These are phyloP conservation scores for Tulasnella sp. DNA, from an alignment of 768 basidiomycete genomes.

Conservation along the genomic window DNA sequence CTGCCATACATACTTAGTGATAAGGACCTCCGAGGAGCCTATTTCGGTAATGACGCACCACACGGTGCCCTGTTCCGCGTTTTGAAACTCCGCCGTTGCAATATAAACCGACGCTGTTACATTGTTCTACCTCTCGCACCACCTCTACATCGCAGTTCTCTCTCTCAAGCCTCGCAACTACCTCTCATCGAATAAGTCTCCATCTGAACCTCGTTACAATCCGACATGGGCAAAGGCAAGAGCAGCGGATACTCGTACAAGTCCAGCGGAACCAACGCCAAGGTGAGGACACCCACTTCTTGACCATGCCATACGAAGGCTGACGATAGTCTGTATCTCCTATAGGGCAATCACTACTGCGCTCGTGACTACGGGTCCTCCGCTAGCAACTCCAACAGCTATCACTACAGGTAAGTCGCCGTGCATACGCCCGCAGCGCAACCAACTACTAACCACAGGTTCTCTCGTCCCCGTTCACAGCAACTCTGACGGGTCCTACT, in stretches of 20 bases:
- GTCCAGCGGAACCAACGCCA: conserved; percentile 19
- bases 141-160: neutral
- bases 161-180: neutral
- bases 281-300: neutral
- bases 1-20: neutral
- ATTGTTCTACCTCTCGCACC: neutral
- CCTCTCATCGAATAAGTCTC: neutral
- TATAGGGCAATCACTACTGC: conserved; percentile 30
- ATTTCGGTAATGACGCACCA: neutral
- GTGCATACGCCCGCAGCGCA: neutral
- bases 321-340: neutral
- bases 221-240: neutral
- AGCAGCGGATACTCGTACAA: conserved; percentile 6
- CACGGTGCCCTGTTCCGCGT: neutral
- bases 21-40: neutral
- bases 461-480: neutral
- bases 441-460: neutral
- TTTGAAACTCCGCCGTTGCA: conserved; percentile 4
- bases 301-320: neutral
- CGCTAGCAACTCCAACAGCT: conserved; percentile 30
- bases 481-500: conserved; percentile 46
- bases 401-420: conserved; percentile 28
- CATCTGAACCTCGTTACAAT: neutral
- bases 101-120: neutral
- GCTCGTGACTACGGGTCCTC: conserved; percentile 31